Evolutionary conservation across 768 basidiomycete genomes (phyloP).

Genomic region (Mycena rebaudengoi): DNA sequence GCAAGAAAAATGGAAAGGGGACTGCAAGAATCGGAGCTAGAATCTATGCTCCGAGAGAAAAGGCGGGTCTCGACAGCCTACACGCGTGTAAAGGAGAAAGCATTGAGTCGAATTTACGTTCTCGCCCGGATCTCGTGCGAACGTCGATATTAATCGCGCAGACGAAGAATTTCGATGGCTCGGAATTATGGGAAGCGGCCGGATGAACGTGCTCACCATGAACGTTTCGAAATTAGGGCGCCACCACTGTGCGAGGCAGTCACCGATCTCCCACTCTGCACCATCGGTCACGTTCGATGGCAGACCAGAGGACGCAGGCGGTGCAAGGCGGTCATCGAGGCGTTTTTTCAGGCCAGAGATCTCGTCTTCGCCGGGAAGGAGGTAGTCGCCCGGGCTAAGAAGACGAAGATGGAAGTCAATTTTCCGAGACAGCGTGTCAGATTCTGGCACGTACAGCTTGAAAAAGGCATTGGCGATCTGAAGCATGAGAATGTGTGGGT

Average conservation of each 20-base stretch:
- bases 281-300: conserved; percentile 83
- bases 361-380: conserved; percentile 96
- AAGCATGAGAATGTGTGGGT: conserved; percentile 97
- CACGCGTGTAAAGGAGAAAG: no score
- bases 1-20: not conserved
- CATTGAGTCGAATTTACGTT: conserved; percentile 14
- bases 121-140: no score
- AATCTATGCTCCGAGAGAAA: no score
- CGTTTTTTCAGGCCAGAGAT: conserved; percentile 89
- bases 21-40: no score
- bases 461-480: conserved; percentile 99
- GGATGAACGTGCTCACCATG: conserved; percentile 70
- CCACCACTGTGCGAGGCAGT: conserved; percentile 99
- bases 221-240: conserved; percentile 98
- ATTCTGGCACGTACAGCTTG: conserved; percentile 78
- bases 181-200: not conserved
- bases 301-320: conserved; percentile 66
- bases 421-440: conserved; percentile 5
- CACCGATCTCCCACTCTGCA: conserved; percentile 94
- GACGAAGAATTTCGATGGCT: not conserved
- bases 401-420: not conserved
- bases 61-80: no score
- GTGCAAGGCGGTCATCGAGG: conserved; percentile 89
- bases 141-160: conserved; percentile 18
- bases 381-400: conserved; percentile 93